These are phyloP conservation scores for Hypoxylon subgilvum DNA, from an alignment of 495 filamentous ascomycete genomes.

Conservation along the genomic window DNA sequence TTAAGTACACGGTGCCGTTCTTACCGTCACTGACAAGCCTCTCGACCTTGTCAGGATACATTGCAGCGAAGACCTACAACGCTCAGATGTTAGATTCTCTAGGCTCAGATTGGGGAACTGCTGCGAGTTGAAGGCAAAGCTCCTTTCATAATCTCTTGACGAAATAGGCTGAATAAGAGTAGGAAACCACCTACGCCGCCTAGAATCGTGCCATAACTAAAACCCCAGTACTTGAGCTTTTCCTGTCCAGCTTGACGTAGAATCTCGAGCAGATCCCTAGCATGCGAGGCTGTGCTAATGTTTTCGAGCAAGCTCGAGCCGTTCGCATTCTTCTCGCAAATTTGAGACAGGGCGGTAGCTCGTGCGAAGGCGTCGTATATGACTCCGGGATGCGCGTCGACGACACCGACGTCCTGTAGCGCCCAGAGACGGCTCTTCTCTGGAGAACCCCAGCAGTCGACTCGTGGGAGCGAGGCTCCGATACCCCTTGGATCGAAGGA, in stretches of 20 bases:
- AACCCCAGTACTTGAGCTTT: slow-evolving; percentile 61
- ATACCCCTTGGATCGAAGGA: slow-evolving; percentile 59
- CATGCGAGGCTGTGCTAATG: slow-evolving; percentile 49
- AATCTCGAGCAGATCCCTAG: slow-evolving; percentile 53
- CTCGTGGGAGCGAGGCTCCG: slow-evolving; percentile 48
- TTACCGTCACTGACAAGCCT: slow-evolving; percentile 58
- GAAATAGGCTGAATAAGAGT: too few relatives aligned
- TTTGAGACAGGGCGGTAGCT: slow-evolving; percentile 45
- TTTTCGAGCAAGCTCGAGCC: slow-evolving; percentile 42
- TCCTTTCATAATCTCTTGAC: too few relatives aligned
- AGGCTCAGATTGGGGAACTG: neutral
- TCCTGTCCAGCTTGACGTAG: slow-evolving; percentile 44
- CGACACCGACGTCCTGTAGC: slow-evolving; percentile 44
- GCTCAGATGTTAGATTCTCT: neutral
- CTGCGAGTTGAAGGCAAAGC: neutral
- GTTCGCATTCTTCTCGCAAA: slow-evolving; percentile 42
- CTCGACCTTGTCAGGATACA: slow-evolving; percentile 57
- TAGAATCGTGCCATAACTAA: slow-evolving; percentile 60
- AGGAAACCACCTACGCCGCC: slow-evolving; percentile 46
- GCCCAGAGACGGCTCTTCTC: slow-evolving; percentile 47
- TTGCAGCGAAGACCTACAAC: slow-evolving; percentile 49
- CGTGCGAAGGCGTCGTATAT: slow-evolving; percentile 50
- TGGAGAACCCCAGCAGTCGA: slow-evolving; percentile 50
- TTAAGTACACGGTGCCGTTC: neutral
- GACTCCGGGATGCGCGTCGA: slow-evolving; percentile 48